Percentiles rank a stretch among this genome's conserved stretches.
phyloP scores from a whole-genome alignment of 345 rosid genomes.

The Rhizophora apiculata region DNA sequence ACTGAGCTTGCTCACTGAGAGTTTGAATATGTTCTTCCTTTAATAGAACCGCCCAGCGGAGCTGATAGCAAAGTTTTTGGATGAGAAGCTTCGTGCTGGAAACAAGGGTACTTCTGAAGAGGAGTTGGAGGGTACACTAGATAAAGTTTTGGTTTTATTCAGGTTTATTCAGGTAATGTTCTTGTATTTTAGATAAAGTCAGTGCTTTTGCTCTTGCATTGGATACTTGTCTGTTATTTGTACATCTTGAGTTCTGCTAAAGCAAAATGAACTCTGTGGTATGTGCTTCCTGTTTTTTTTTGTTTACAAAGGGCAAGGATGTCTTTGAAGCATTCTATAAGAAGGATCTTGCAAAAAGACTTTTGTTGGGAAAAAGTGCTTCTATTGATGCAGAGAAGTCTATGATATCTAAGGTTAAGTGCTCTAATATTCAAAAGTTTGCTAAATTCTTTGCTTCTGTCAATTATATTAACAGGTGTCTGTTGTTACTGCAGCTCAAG shows the following conservation, averaged over 20 bases:
- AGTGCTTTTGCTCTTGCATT: slow-evolving; percentile 1
- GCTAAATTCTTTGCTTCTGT: background rate
- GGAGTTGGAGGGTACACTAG: slow-evolving; percentile 96
- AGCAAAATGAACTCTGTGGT: slow-evolving; percentile 18
- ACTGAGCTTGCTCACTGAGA: slow-evolving; percentile 9
- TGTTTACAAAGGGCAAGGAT: slow-evolving; percentile 74
- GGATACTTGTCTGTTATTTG: background rate
- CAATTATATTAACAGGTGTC: slow-evolving; percentile 25
- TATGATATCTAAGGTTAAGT: slow-evolving; percentile 89
- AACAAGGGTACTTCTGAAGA: slow-evolving; percentile 99
- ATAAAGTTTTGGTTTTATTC: slow-evolving; percentile 92
- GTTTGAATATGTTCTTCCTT: slow-evolving; percentile 20
- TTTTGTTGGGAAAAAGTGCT: slow-evolving; percentile 93
- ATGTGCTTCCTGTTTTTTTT: slow-evolving; percentile 1
- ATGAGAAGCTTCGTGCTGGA: slow-evolving; percentile 99
- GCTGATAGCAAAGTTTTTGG: slow-evolving; percentile 94
- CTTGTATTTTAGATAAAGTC: slow-evolving; percentile 14
- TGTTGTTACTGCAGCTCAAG: slow-evolving; percentile 66
- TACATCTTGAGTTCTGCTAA: slow-evolving; percentile 10
- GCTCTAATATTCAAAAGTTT: background rate
- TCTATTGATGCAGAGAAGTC: slow-evolving; percentile 99
- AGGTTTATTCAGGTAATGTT: slow-evolving; percentile 87
- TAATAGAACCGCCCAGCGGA: slow-evolving; percentile 96
- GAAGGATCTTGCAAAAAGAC: slow-evolving; percentile 98
- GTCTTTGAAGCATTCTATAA: slow-evolving; percentile 97